phyloP scores from a whole-genome alignment of 805 yeast genomes.

The Sungouiella thailandica region DNA sequence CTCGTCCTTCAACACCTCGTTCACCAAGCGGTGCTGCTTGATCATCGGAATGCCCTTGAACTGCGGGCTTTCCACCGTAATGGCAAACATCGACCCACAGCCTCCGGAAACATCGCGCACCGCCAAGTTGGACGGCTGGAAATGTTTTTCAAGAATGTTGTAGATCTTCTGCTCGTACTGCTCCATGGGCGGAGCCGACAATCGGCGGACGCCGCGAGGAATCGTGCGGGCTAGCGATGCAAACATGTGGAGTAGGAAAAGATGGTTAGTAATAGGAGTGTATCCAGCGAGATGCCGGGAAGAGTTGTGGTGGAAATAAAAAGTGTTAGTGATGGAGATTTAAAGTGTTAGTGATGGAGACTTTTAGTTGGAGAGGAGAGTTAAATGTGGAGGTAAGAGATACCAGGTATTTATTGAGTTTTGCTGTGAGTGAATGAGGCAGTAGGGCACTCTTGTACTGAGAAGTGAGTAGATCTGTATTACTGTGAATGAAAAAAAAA shows the following conservation, averaged over 20 bases:
- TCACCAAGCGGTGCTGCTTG: constrained; percentile 90
- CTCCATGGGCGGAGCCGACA: constrained; percentile 32
- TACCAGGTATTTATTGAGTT: no score
- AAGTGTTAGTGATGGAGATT: background rate
- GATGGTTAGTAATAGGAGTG: no score
- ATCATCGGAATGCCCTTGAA: constrained; percentile 81
- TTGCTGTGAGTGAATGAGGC: no score
- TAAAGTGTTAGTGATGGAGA: constrained; percentile 2
- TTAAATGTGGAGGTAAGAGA: no score
- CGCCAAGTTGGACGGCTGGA: constrained; percentile 56
- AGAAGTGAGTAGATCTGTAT: no score
- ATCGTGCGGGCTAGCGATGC: background rate
- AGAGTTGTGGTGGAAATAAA: background rate
- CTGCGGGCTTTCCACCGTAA: constrained; percentile 61
- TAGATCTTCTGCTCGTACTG: constrained; percentile 64
- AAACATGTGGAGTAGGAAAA: no score
- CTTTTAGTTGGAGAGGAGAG: constrained; percentile 1
- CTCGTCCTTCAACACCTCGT: constrained; percentile 75
- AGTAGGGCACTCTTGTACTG: no score
- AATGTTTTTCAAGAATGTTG: constrained; percentile 46
- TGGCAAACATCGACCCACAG: constrained; percentile 97
- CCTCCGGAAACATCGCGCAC: constrained; percentile 89
- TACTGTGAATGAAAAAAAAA: no score
- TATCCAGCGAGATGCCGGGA: no score
- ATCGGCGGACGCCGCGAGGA: background rate